Evolutionary conservation across 2,329 filamentous ascomycete genomes (phyloP), one percentile per base, ranked within the genome.

Genomic region (Cercospora canescens): DNA sequence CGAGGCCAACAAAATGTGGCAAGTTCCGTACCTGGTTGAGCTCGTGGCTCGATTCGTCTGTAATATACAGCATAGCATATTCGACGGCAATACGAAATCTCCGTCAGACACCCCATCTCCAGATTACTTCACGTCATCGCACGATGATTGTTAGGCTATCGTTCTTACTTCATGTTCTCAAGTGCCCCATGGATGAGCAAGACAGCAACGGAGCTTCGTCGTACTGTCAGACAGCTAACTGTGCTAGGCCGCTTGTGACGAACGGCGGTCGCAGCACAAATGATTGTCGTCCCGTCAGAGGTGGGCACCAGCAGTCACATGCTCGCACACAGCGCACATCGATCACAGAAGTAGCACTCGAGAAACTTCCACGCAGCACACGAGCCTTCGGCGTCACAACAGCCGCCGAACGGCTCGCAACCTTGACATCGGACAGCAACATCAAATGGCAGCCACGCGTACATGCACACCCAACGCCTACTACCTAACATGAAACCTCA

Each of bases 1-100:
- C 12, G 52, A 26, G 18, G 28, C 18, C 30, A 12, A 1, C 8
- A 72, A 77, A 18, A 78, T 82, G 59, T 75, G 75, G 34, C 14
- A 28, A 12, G 16, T 61, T 34, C 3, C 14, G 4, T 52, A 37
- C 45, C 45, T 61, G 18, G 50, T n/a, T 18, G 28, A 34, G 30
- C 8, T 24, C 11, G 39, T 21, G 9, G 59, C 45, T 35, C 35
- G 24, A n/a, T 61, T 32, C 21, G 16, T 35, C 32, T 56, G 30
- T 56, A 35, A 21, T 8, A 14, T 34, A 56, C 2, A 35, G 28
- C 52, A 56, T 56, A 56, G 52, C 52, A 35, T 35, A 56, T 28
- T 28, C 45, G 28, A 50, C 5, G 6, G 24, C 24, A 50, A 50
- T 8, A 50, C 16, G 45, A 30, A 3, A 24, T 2, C n/a, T n/a